Evolutionary conservation across 1,284 basidiomycete genomes (phyloP), one percentile per base, ranked within the genome.

Genomic region (Dichomitus squalens): DNA sequence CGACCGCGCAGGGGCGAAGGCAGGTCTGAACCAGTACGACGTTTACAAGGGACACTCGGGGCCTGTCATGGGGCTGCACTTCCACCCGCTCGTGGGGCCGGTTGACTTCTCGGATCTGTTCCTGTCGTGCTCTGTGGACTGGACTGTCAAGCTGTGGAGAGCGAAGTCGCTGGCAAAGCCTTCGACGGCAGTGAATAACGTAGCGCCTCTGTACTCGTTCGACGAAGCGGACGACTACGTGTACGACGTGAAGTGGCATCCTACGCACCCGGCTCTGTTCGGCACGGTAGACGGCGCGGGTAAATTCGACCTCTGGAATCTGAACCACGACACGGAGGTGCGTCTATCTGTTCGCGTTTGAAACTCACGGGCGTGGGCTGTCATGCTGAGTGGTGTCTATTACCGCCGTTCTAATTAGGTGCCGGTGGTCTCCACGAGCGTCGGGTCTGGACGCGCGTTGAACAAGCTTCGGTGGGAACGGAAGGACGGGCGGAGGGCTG

Each of bases 191-290:
- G 76, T 78, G 25, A 82, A 87, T 58, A 73, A 74, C 7, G 80
- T 95, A 21, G 53, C 83, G 1, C 93, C 96, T 1, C 66, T 97
- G 18, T 91, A 95, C 72, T 93, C 92, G 41, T 97, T 98, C 67
- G 96, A 99, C 66, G 96, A 98, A 73, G 90, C 93, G 11, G 93
- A 95, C 71, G 96, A 99, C 72, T 98, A 98, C 71, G 94, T 99
- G n/a, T 98, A 97, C 75, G 96, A 98, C 74, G 95, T 95, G 49
- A 91, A 89, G 70, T 99, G 97, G 97, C 96, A 98, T 72, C 95
- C 96, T 1, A 79, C 85, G 25, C 96, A 99, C 72, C 97, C 97
- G 4, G 94, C 95, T 0, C 61, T 97, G 41, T 99, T 99, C 72
- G 96, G 92, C 14, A 88, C 87, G 4, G 97, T 95, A 1, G 96